Evolutionary conservation across 805 yeast genomes (phyloP), one percentile per base, ranked within the genome.

Genomic region (Candida tibetensis): DNA sequence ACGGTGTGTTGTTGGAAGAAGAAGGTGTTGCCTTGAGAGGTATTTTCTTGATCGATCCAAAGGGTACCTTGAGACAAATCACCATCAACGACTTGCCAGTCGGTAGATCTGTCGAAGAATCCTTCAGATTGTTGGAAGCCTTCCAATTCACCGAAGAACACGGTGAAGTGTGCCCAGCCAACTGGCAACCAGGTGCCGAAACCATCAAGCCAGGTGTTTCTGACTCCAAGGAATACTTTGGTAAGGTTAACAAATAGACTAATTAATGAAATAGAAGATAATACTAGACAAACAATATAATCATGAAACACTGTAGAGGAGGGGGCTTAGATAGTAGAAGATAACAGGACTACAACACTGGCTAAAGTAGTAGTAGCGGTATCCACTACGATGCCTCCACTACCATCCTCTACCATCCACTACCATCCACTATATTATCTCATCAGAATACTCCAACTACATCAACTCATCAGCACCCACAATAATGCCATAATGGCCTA

Each of bases 81-180:
- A 91, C 98, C 73, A 77, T 93, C 79, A 93, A 93, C 79, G 98
- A 93, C 72, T 84, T 91, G 69, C 96, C 99, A 69, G 99, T 93
- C 55, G 99, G 99, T 69, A 89, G 99, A 80, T 85, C 86, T 62
- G 99, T 93, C 54, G 97, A 90, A 52, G 99, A 93, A 81, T 85
- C 97, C 52, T 77, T 88, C 64, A 90, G 99, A 83, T 81, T 93
- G 64, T 79, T 93, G 49, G 98, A 93, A 68, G 99, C 97, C 56
- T 93, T 93, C 96, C 96, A 91, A 77, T 93, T 95, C 90, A 86
- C 96, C 59, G 98, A 90, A 71, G 85, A 87, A 77, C 77, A 93
- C 82, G 99, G 99, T 75, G 96, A 95, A 76, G 99, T 91, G 53
- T 90, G 97, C 77, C 99, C 99, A 60, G 97, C 98, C 66, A 93